phyloP scores from a whole-genome alignment of 208 protist species.

The Wallacemonas sp. region DNA sequence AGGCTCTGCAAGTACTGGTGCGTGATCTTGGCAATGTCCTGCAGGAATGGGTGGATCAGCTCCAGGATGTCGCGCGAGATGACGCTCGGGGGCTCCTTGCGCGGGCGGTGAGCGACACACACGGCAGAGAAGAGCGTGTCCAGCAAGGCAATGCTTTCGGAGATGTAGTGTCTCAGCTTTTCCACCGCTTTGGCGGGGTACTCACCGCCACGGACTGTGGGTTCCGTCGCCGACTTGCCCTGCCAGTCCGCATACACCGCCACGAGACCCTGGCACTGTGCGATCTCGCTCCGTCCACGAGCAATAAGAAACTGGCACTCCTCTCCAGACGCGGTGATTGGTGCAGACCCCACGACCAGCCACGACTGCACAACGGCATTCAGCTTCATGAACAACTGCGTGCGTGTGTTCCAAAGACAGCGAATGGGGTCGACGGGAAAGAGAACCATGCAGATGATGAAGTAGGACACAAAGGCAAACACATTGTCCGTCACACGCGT shows the following conservation, averaged over 20 bases:
- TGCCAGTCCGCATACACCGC: conserved; percentile 24
- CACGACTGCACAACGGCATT: conserved; percentile 21
- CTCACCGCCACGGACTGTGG: conserved; percentile 34
- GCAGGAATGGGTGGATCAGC: conserved; percentile 45
- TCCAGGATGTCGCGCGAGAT: conserved; percentile 41
- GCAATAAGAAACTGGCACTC: conserved; percentile 29
- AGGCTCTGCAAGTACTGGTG: conserved; percentile 57
- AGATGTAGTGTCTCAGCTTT: conserved; percentile 33
- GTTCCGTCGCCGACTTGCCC: conserved; percentile 28
- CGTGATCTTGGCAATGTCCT: conserved; percentile 43
- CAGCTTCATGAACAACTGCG: conserved; percentile 16
- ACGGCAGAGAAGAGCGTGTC: conserved; percentile 50
- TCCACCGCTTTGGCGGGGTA: conserved; percentile 40
- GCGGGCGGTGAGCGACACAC: conserved; percentile 34
- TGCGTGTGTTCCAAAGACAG: conserved; percentile 38
- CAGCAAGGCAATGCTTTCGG: conserved; percentile 38
- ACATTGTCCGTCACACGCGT: conserved; percentile 37
- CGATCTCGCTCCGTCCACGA: neutral
- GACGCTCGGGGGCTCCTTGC: conserved; percentile 19
- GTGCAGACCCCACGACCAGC: conserved; percentile 25
- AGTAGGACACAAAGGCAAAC: conserved; percentile 46
- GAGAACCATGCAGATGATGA: conserved; percentile 42
- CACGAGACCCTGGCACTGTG: conserved; percentile 1
- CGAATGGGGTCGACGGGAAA: conserved; percentile 58
- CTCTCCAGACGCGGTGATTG: conserved; percentile 29